These are phyloP conservation scores for Phoenix dactylifera DNA, from an alignment of 176 grass and related monocot genomes.

Conservation along the genomic window DNA sequence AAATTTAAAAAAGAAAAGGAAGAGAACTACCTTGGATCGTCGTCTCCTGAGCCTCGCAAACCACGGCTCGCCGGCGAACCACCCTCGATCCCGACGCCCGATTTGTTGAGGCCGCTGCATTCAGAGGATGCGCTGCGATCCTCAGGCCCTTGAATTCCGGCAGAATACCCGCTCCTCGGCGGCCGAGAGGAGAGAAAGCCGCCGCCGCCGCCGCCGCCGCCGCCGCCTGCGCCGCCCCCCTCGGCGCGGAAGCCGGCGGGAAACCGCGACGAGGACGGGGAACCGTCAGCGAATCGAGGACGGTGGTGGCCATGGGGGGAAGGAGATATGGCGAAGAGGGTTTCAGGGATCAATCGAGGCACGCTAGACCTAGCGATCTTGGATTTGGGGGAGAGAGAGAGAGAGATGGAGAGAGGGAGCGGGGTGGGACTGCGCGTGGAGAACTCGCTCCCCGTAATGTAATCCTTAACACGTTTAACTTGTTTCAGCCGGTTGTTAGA, in stretches of 20 bases:
- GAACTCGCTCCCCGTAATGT: no score
- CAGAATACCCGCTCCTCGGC: neutral
- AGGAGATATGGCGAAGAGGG: neutral
- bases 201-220: neutral
- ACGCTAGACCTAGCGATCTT: no score
- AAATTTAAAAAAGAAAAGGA: neutral
- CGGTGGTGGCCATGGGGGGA: neutral
- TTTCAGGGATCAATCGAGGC: no score
- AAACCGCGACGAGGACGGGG: neutral
- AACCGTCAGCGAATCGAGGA: slow-evolving; percentile 5
- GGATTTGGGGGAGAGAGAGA: no score
- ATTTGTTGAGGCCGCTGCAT: neutral
- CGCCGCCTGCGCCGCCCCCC: neutral
- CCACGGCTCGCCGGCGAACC: neutral
- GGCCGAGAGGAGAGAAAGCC: neutral
- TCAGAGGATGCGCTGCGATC: neutral
- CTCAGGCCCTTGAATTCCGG: slow-evolving; percentile 7
- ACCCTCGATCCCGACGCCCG: neutral
- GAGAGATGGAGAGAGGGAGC: no score
- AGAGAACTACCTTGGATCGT: slow-evolving; percentile 5
- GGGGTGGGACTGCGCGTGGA: no score
- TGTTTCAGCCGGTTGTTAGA: no score
- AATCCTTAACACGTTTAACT: no score
- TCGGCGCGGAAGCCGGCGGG: neutral
- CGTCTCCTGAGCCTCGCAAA: slow-evolving; percentile 15